Evolutionary conservation across 2,329 filamentous ascomycete genomes (phyloP).

Genomic region (Proliferodiscus dingleyae): DNA sequence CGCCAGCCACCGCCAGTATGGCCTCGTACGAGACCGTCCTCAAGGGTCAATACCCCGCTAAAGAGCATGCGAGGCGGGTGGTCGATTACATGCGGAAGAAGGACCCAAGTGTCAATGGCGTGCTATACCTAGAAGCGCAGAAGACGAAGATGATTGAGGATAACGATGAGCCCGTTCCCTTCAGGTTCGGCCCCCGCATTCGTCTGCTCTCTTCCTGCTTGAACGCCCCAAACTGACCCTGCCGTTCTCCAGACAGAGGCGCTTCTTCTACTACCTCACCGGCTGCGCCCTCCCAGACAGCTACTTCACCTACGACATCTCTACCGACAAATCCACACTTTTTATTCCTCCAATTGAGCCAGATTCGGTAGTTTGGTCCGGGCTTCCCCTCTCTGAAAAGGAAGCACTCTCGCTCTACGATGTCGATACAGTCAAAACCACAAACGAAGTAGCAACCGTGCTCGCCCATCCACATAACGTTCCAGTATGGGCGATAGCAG

Average conservation of each 20-base stretch:
- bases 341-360: constrained; percentile 88
- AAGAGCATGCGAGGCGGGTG: constrained; percentile 80
- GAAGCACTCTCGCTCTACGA: constrained; percentile 77
- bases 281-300: constrained; percentile 78
- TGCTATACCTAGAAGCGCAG: constrained; percentile 85
- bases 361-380: constrained; percentile 91
- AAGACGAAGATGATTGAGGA: constrained; percentile 80
- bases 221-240: constrained; percentile 6
- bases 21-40: constrained; percentile 37
- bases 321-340: constrained; percentile 67
- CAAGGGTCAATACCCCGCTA: constrained; percentile 71
- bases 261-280: constrained; percentile 92
- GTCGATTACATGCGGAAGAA: constrained; percentile 69
- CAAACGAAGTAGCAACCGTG: constrained; percentile 68
- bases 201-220: background rate
- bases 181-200: constrained; percentile 56
- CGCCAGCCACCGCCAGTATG: constrained; percentile 11
- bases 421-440: constrained; percentile 70
- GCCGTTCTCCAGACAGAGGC: constrained; percentile 64
- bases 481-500: constrained; percentile 67
- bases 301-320: constrained; percentile 75
- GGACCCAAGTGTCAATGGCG: constrained; percentile 59
- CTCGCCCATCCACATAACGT: constrained; percentile 39
- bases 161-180: constrained; percentile 76
- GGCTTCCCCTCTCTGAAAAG: constrained; percentile 70